A percentile compares a stretch with the other conserved stretches of the same genome.
Conservation (phyloP, 805 yeast genomes). For the Wickerhamiella lipophila region DNA sequence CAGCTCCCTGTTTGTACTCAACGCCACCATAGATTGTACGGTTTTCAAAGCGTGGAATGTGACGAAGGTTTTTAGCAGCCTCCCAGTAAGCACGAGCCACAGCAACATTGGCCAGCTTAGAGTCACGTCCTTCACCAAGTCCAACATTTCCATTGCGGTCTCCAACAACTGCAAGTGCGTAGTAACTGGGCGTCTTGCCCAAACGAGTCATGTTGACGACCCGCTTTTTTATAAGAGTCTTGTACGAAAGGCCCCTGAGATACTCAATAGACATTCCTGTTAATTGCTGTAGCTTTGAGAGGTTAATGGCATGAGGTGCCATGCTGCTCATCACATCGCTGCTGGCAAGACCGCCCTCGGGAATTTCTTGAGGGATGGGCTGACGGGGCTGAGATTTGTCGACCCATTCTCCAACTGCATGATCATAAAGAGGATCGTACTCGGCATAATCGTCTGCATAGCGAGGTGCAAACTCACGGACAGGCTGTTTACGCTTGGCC, state of each 20-base stretch:
- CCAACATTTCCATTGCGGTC: conserved; percentile 91
- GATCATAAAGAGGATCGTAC: conserved; percentile 68
- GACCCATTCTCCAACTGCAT: conserved; percentile 36
- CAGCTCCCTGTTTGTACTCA: conserved; percentile 76
- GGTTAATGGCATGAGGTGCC: conserved; percentile 25
- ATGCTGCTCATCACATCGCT: conserved; percentile 27
- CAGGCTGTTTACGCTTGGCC: conserved; percentile 33
- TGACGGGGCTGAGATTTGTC: conserved; percentile 44
- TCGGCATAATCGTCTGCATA: conserved; percentile 57
- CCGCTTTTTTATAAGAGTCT: conserved; percentile 36
- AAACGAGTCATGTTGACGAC: conserved; percentile 78
- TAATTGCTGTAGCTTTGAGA: conserved; percentile 25
- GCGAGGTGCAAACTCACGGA: conserved; percentile 53
- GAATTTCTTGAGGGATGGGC: conserved; percentile 41
- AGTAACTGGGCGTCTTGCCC: conserved; percentile 42
- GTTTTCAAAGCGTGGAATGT: conserved; percentile 77
- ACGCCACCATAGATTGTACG: conserved; percentile 82
- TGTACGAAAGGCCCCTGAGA: conserved; percentile 21
- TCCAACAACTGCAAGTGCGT: conserved; percentile 80
- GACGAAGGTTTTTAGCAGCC: conserved; percentile 73
- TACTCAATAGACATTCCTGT: conserved; percentile 24
- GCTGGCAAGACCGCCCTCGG: conserved; percentile 32
- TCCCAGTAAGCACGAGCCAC: conserved; percentile 80
- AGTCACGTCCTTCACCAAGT: conserved; percentile 85
- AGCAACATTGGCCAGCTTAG: conserved; percentile 63